Evolutionary conservation across 2,329 filamentous ascomycete genomes (phyloP).

Genomic region (Chaetomiaceae sp.): DNA sequence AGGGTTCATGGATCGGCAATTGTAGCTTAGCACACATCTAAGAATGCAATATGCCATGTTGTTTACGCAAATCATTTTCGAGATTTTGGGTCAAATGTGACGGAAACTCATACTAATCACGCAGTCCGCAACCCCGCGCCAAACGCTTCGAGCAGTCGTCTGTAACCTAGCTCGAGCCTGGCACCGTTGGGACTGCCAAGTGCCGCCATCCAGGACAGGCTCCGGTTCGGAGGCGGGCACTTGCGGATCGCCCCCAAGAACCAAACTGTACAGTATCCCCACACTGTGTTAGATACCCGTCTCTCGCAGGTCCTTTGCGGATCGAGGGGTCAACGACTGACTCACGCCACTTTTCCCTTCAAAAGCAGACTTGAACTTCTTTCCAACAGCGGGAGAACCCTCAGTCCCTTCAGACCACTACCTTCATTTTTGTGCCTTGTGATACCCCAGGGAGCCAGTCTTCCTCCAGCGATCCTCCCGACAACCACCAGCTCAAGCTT

Average conservation of each 20-base stretch:
- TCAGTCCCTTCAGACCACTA: background rate
- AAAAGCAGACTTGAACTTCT: background rate
- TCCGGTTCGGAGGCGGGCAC: conserved; percentile 14
- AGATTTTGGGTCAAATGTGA: no score
- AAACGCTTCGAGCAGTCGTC: no score
- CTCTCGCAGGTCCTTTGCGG: background rate
- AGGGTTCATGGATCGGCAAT: no score
- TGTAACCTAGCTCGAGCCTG: no score
- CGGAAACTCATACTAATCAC: no score
- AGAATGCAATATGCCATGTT: no score
- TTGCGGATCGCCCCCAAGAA: background rate
- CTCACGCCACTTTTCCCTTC: conserved; percentile 4
- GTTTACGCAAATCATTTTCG: no score
- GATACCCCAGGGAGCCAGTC: background rate
- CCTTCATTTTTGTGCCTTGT: background rate
- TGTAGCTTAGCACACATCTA: no score
- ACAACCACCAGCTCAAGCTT: no score
- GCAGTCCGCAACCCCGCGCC: no score
- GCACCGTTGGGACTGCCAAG: background rate
- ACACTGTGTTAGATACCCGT: conserved; percentile 3
- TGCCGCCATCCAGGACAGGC: background rate
- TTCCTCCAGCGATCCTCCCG: no score
- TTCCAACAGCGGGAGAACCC: background rate
- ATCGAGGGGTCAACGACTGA: conserved; percentile 7
- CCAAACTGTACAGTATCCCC: conserved; percentile 1